phyloP scores from a whole-genome alignment of 2,329 filamentous ascomycete genomes.

The Apiospora arundinis region DNA sequence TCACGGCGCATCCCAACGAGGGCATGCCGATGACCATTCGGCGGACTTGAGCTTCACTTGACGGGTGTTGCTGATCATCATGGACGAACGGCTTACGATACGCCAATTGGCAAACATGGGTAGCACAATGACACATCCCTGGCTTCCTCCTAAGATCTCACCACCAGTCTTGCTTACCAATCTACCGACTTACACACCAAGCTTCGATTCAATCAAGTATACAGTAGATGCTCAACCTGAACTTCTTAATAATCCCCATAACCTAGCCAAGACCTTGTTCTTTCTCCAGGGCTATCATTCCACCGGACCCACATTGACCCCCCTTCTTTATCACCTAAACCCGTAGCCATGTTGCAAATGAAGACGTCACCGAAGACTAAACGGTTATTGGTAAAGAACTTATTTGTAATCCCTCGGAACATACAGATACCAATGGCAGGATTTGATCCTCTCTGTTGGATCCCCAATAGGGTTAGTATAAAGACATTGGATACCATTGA shows the following conservation, averaged over 20 bases:
- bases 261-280: background rate
- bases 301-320: background rate
- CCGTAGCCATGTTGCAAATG: background rate
- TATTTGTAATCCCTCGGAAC: background rate
- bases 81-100: background rate
- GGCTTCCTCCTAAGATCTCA: background rate
- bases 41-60: background rate
- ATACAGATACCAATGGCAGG: background rate
- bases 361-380: background rate
- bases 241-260: background rate
- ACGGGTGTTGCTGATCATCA: background rate
- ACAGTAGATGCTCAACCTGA: background rate
- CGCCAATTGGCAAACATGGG: background rate
- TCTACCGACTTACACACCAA: background rate
- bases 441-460: background rate
- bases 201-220: background rate
- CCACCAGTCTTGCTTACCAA: background rate
- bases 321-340: conserved; percentile 8
- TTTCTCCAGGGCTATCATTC: background rate
- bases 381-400: background rate
- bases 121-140: background rate
- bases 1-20: background rate
- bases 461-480: background rate
- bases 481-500: background rate
- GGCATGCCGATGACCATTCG: background rate